These are phyloP conservation scores for Starmerella apicola DNA, from an alignment of 805 yeast genomes.

Conservation along the genomic window DNA sequence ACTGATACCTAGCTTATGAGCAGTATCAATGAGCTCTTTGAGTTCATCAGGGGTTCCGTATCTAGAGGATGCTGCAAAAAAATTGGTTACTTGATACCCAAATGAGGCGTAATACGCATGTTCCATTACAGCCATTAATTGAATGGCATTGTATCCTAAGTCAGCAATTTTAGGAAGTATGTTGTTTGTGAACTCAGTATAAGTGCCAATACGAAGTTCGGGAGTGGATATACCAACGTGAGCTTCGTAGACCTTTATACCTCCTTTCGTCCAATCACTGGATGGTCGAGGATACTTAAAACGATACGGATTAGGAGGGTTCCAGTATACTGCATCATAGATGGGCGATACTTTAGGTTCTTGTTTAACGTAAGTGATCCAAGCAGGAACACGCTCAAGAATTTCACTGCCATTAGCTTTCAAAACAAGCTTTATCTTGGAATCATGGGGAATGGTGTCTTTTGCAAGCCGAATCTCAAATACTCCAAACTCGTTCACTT, in stretches of 20 bases:
- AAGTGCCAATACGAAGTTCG: slow-evolving; percentile 72
- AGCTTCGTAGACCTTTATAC: slow-evolving; percentile 72
- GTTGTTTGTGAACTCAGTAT: slow-evolving; percentile 69
- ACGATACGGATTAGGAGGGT: slow-evolving; percentile 48
- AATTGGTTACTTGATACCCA: slow-evolving; percentile 93
- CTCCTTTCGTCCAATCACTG: slow-evolving; percentile 27
- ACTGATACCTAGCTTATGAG: slow-evolving; percentile 75
- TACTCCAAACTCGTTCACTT: slow-evolving; percentile 52
- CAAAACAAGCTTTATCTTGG: slow-evolving; percentile 55
- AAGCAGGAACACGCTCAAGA: slow-evolving; percentile 77
- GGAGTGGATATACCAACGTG: slow-evolving; percentile 88
- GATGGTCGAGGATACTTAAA: slow-evolving; percentile 62
- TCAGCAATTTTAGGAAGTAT: slow-evolving; percentile 73
- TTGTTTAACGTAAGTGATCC: slow-evolving; percentile 74
- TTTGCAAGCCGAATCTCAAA: slow-evolving; percentile 55
- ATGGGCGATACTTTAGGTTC: slow-evolving; percentile 33
- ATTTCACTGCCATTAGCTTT: slow-evolving; percentile 53
- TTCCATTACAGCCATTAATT: slow-evolving; percentile 96
- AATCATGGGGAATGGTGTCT: slow-evolving; percentile 63
- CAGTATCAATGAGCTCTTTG: slow-evolving; percentile 79
- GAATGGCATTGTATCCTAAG: slow-evolving; percentile 85
- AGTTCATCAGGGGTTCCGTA: slow-evolving; percentile 93
- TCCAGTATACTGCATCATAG: slow-evolving; percentile 90
- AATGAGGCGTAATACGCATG: slow-evolving; percentile 97
- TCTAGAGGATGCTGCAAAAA: slow-evolving; percentile 80